Evolutionary conservation across 2,329 filamentous ascomycete genomes (phyloP).

Genomic region (Fusarium virguliforme): DNA sequence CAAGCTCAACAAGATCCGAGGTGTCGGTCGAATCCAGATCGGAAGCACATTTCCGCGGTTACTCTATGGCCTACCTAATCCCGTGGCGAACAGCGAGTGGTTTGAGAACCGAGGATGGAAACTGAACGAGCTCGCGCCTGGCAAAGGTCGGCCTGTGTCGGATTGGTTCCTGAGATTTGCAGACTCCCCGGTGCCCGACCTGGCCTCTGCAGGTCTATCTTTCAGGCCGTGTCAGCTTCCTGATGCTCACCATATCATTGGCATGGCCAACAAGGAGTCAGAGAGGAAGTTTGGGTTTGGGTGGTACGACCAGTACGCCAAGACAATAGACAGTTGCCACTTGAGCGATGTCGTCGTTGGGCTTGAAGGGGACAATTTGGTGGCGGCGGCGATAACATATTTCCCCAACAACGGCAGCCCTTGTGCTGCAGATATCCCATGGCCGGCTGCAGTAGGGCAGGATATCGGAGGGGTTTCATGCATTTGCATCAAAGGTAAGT

Average conservation of each 20-base stretch:
- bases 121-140: slow-evolving; percentile 61
- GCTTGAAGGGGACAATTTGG: slow-evolving; percentile 64
- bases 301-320: slow-evolving; percentile 74
- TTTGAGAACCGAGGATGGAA: slow-evolving; percentile 70
- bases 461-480: slow-evolving; percentile 74
- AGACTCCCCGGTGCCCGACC: slow-evolving; percentile 62
- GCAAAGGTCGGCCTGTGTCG: slow-evolving; percentile 65
- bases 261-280: slow-evolving; percentile 67
- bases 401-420: slow-evolving; percentile 63
- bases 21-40: slow-evolving; percentile 69
- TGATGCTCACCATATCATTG: slow-evolving; percentile 65
- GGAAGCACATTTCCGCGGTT: slow-evolving; percentile 73
- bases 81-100: slow-evolving; percentile 64
- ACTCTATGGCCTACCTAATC: slow-evolving; percentile 68
- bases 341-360: slow-evolving; percentile 70
- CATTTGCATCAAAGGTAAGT: slow-evolving; percentile 71
- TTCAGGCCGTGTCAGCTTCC: slow-evolving; percentile 63
- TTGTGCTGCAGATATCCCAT: slow-evolving; percentile 68
- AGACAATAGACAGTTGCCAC: slow-evolving; percentile 64
- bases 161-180: slow-evolving; percentile 71
- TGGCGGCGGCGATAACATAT: slow-evolving; percentile 71
- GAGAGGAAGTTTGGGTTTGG: slow-evolving; percentile 65
- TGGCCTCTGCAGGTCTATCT: slow-evolving; percentile 60
- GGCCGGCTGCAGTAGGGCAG: slow-evolving; percentile 66
- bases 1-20: slow-evolving; percentile 66